phyloP scores from a whole-genome alignment of 352 stramenopile genomes.

The Phytopythium cucurbitacearum region DNA sequence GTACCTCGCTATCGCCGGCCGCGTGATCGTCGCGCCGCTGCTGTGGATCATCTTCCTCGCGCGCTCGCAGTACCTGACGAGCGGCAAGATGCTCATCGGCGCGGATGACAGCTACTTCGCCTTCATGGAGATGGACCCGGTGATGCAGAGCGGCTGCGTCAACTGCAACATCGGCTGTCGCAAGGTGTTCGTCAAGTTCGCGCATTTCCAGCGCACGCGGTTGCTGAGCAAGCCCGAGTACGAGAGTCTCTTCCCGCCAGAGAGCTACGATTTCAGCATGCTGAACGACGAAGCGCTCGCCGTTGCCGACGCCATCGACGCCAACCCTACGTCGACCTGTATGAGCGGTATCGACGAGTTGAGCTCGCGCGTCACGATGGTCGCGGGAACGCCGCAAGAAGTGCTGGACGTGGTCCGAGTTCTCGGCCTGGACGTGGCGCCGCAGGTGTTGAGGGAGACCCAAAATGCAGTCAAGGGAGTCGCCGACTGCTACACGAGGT shows the following conservation, averaged over 20 bases:
- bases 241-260: conserved; percentile 4
- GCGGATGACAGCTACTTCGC: conserved; percentile 8
- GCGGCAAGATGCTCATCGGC: conserved; percentile 9
- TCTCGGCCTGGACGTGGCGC: conserved; percentile 9
- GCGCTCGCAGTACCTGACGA: not conserved
- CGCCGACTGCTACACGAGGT: conserved; percentile 4
- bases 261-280: conserved; percentile 2
- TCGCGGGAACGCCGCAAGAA: conserved; percentile 13
- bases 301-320: conserved; percentile 11
- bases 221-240: conserved; percentile 10
- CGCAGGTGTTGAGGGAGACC: conserved; percentile 11
- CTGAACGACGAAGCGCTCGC: conserved; percentile 5
- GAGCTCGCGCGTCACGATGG: conserved; percentile 16
- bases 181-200: conserved; percentile 15
- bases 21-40: conserved; percentile 5
- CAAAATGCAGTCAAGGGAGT: conserved; percentile 10
- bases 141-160: conserved; percentile 8
- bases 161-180: conserved; percentile 10
- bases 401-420: conserved; percentile 15
- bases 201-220: conserved; percentile 7
- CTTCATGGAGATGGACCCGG: conserved; percentile 11
- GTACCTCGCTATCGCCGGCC: conserved; percentile 8
- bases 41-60: conserved; percentile 7
- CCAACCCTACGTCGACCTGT: conserved; percentile 11
- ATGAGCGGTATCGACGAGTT: conserved; percentile 18